phyloP scores from a whole-genome alignment of 139 green algal species.

The Chlorella sp. region DNA sequence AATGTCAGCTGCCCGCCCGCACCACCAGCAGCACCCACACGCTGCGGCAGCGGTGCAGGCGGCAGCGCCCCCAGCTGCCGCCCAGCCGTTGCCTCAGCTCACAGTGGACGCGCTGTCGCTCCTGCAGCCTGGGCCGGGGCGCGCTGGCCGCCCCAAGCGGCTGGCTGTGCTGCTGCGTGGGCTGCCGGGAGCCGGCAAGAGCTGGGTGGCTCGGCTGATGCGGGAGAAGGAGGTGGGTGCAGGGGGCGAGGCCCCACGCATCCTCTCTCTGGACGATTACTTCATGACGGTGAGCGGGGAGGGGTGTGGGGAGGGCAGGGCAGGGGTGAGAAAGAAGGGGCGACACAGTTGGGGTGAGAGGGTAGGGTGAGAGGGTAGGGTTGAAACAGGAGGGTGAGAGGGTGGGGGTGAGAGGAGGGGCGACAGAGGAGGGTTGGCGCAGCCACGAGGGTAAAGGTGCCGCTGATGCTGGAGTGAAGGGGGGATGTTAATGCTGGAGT shows the following conservation, averaged over 20 bases:
- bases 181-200: slow-evolving; percentile 86
- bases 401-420: too few species aligned
- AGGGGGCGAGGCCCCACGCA: slow-evolving; percentile 64
- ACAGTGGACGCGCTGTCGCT: background rate
- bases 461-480: too few species aligned
- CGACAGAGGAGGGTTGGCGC: too few species aligned
- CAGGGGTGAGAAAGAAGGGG: background rate
- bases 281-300: slow-evolving; percentile 71
- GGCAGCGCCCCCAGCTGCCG: background rate
- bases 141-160: slow-evolving; percentile 53
- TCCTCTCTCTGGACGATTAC: slow-evolving; percentile 91
- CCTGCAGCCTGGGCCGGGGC: slow-evolving; percentile 27
- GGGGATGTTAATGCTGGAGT: too few species aligned
- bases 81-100: slow-evolving; percentile 8
- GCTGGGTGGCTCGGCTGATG: slow-evolving; percentile 64
- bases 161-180: slow-evolving; percentile 76
- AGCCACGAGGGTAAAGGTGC: too few species aligned
- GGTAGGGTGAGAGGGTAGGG: too few species aligned
- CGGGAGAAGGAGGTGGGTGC: slow-evolving; percentile 73
- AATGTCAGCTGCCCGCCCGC: background rate
- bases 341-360: background rate
- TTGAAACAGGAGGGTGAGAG: too few species aligned
- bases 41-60: background rate
- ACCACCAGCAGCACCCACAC: background rate
- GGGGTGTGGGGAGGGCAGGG: background rate